Conservation (phyloP, 2,329 filamentous ascomycete genomes). For the Teratosphaeria destructans region DNA sequence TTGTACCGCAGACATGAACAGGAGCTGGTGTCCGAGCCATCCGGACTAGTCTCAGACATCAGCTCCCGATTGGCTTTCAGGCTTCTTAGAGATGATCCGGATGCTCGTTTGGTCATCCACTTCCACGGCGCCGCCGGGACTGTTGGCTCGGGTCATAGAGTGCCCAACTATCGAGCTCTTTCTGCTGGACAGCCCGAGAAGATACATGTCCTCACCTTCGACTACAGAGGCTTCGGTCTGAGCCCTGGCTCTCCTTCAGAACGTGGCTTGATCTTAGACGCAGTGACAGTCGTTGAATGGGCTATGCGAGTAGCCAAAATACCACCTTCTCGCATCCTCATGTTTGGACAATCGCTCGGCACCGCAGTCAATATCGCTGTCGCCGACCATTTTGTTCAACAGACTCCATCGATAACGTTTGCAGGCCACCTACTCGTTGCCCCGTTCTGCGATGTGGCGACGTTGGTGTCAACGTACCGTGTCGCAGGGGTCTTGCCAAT, state of each 20-base stretch:
- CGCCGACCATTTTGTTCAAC: slow-evolving; percentile 33
- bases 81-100: slow-evolving; percentile 52
- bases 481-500: slow-evolving; percentile 46
- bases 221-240: slow-evolving; percentile 52
- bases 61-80: slow-evolving; percentile 48
- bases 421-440: slow-evolving; percentile 47
- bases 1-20: slow-evolving; percentile 35
- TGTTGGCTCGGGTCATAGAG: slow-evolving; percentile 45
- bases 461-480: slow-evolving; percentile 47
- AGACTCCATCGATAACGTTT: slow-evolving; percentile 38
- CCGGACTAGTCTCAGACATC: slow-evolving; percentile 44
- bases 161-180: slow-evolving; percentile 47
- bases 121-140: slow-evolving; percentile 50
- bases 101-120: slow-evolving; percentile 53
- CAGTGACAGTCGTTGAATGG: background rate
- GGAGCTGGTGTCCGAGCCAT: slow-evolving; percentile 31
- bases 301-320: slow-evolving; percentile 36
- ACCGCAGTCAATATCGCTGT: slow-evolving; percentile 43
- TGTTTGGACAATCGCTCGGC: slow-evolving; percentile 51
- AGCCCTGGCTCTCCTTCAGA: slow-evolving; percentile 47
- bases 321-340: slow-evolving; percentile 44
- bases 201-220: slow-evolving; percentile 49
- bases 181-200: slow-evolving; percentile 41
- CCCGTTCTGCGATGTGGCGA: slow-evolving; percentile 46
- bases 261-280: slow-evolving; percentile 34